Evolutionary conservation across 148 eudicot species (phyloP), one percentile per base, ranked within the genome.

Genomic region (Fallopia convolvulus): DNA sequence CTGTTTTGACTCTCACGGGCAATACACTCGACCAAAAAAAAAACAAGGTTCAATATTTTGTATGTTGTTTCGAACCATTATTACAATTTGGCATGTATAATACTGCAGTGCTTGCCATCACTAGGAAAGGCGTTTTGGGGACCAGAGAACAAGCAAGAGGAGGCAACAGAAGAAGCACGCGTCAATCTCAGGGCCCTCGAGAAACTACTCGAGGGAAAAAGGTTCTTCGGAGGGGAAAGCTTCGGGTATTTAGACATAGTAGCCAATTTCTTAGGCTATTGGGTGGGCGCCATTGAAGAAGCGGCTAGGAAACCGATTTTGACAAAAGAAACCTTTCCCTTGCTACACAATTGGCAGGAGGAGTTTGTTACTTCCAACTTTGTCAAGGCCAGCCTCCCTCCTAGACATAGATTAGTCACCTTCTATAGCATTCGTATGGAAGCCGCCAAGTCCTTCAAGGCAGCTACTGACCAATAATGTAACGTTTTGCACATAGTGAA

Each of bases 241-340:
- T 44, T 81, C 7, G 84, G 86, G 53, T 78, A 33, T 20, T 12
- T 84, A 1, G 86, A 84, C 65, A 68, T 84, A n/a, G 82, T 70
- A 5, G 82, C 74, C 6, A 77, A 58, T n/a, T 17, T 53, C 7
- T 23, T 75, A 68, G 73, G 46, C 41, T 68, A 21, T 5, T 63
- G 74, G 79, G 15, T 44, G 7, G 50, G 23, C 6, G 74, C 60
- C 39, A 55, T 77, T 26, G 73, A 77, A 77, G 79, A 77, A 77
- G 74, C 74, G 6, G 55, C 74, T 4, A 50, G 14, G n/a, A 77
- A 63, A 23, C 6, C 66, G 14, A 71, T 77, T 14, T 20, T 77
- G 41, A 63, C 72, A 32, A 11, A 40, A 68, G 42, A 68, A 13
- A 42, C 40, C 44, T 68, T 68, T 14, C 72, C 72, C 13, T 32